Evolutionary conservation across 2,329 filamentous ascomycete genomes (phyloP).

Genomic region (Monilinia fructigena): DNA sequence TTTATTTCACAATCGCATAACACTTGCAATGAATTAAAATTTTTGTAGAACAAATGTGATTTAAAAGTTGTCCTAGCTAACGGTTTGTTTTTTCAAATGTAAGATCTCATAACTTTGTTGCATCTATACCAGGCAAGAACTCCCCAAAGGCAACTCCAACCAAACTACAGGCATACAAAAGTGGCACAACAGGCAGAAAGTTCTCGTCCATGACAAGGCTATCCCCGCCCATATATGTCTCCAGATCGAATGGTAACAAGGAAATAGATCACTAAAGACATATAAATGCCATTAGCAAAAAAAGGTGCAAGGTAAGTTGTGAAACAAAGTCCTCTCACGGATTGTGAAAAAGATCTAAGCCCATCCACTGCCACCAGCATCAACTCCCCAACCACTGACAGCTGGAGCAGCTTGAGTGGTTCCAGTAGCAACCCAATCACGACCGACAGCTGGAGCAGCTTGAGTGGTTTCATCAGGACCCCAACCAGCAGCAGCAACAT

Average conservation of each 20-base stretch:
- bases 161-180: constrained; percentile 14
- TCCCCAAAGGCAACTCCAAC: constrained; percentile 17
- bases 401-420: constrained; percentile 14
- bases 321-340: background rate
- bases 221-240: constrained; percentile 3
- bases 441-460: background rate
- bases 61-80: background rate
- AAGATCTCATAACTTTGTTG: background rate
- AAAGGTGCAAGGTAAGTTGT: background rate
- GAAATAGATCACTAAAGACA: constrained; percentile 1
- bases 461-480: background rate
- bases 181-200: constrained; percentile 10
- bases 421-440: background rate
- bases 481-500: background rate
- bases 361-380: background rate
- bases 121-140: constrained; percentile 18
- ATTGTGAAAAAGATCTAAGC: background rate
- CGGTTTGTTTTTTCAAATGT: background rate
- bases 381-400: constrained; percentile 4
- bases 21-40: background rate
- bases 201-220: constrained; percentile 7
- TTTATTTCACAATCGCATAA: background rate
- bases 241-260: background rate
- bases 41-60: background rate
- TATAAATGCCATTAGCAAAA: constrained; percentile 2